Evolutionary conservation across 352 stramenopile species (phyloP), one percentile per base, ranked within the genome.

Genomic region (Plasmopara viticola): DNA sequence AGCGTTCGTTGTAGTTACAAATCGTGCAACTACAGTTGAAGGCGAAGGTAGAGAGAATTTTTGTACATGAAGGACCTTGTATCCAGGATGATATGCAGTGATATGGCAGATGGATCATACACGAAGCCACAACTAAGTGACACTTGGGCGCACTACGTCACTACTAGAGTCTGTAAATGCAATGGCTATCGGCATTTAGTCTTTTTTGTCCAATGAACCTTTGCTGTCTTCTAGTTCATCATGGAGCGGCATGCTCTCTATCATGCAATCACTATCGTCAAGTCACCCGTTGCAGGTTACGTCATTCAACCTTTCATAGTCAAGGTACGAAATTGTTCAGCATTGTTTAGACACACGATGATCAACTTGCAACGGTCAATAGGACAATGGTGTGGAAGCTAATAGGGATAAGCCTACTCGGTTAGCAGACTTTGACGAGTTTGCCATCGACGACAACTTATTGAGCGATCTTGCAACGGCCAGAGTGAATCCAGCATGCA

Each of bases 91-190:
- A 58, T 47, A 2, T 47, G 31, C 15, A 58, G 18, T 10, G 58
- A n/a, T 29, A 13, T 57, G 49, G 35, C 45, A 66, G 60, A 34
- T 64, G 78, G 56, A n/a, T 48, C 82, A 13, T 90, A 76, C 51
- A 88, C 82, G 15, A 79, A 76, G 15, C 73, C 82, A 13, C 48
- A 69, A 13, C 68, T 92, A 33, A 77, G 77, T 31, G 77, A 89
- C 20, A 77, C 42, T 13, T 92, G 82, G 82, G 64, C 75, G 6
- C 75, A 87, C 37, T 88, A 74, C 29, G 71, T 89, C 45, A 89
- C 74, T 4, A 79, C 68, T 33, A 70, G 78, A 38, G 78, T 85
- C 37, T 20, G 51, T 38, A 7, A 31, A 20, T 29, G 12, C 13
- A 14, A 25, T 42, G 12, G 5, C 10, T 47, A 17, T 41, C 14